These are phyloP conservation scores for Colletotrichum sp. DNA, from an alignment of 2,329 filamentous ascomycete species.

Conservation along the genomic window DNA sequence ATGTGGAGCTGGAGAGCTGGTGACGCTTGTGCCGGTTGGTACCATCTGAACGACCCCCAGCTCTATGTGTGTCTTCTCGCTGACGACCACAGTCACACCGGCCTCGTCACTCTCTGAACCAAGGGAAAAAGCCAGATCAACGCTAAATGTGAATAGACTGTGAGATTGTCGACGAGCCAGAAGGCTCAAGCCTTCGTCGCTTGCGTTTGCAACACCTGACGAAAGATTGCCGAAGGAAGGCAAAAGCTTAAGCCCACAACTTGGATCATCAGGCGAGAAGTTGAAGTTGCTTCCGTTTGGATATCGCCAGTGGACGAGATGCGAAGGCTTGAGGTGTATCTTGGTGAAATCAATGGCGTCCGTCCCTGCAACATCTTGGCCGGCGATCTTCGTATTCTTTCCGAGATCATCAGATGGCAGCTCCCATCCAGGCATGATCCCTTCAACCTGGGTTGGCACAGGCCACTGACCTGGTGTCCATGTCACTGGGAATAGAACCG, in stretches of 20 bases:
- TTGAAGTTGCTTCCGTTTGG: not conserved
- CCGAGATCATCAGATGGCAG: not conserved
- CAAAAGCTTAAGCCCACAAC: not conserved
- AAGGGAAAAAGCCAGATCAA: not conserved
- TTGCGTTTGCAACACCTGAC: not conserved
- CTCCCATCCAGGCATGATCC: not conserved
- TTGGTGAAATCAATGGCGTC: not conserved
- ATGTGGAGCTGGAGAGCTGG: rapidly evolving
- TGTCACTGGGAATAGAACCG: not conserved
- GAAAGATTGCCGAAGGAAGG: not conserved
- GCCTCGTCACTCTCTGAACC: not conserved
- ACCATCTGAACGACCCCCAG: not conserved
- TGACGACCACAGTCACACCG: not conserved
- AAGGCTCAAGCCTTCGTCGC: not conserved
- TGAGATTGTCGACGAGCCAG: not conserved
- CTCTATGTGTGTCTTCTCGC: not conserved
- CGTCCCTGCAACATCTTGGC: not conserved
- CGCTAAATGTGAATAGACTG: not conserved
- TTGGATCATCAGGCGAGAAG: not conserved
- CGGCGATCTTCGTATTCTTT: not conserved
- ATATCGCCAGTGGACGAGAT: not conserved
- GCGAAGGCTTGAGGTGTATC: not conserved
- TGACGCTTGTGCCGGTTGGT: not conserved
- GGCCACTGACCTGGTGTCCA: not conserved
- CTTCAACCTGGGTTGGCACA: not conserved